These are phyloP conservation scores for Rhizophagus clarus DNA, from an alignment of 192 early-diverging fungal species.

Conservation along the genomic window DNA sequence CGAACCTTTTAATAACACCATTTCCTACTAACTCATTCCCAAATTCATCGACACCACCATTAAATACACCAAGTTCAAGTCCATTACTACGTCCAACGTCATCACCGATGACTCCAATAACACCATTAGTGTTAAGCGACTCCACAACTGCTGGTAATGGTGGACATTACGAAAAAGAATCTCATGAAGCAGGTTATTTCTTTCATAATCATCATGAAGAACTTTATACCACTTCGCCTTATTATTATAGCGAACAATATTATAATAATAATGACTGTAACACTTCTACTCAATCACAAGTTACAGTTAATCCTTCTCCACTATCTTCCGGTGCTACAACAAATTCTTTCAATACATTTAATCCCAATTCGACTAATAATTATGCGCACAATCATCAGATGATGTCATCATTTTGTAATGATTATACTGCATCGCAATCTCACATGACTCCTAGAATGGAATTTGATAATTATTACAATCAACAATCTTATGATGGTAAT, in stretches of 20 bases:
- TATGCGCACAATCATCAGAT: neutral
- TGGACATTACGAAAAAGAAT: neutral
- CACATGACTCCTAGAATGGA: too few species aligned
- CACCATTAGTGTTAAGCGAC: conserved; percentile 1
- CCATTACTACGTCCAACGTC: conserved; percentile 14
- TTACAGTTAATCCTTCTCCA: neutral
- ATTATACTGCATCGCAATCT: neutral
- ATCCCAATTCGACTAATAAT: neutral
- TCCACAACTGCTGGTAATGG: neutral
- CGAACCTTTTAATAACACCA: neutral
- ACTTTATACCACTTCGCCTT: neutral
- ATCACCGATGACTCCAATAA: conserved; percentile 23
- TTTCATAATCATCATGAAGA: conserved; percentile 4
- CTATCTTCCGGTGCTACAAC: neutral
- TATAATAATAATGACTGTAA: neutral
- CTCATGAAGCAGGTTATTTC: neutral
- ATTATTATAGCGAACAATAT: neutral
- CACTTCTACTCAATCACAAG: neutral
- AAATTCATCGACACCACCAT: neutral
- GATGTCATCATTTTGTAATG: neutral
- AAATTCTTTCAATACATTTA: neutral
- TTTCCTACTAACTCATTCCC: neutral
- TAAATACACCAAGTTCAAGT: conserved; percentile 16
- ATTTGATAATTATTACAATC: too few species aligned
- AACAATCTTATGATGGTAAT: too few species aligned